Conservation (phyloP, 495 filamentous ascomycete genomes). For the Neurospora sp. region DNA sequence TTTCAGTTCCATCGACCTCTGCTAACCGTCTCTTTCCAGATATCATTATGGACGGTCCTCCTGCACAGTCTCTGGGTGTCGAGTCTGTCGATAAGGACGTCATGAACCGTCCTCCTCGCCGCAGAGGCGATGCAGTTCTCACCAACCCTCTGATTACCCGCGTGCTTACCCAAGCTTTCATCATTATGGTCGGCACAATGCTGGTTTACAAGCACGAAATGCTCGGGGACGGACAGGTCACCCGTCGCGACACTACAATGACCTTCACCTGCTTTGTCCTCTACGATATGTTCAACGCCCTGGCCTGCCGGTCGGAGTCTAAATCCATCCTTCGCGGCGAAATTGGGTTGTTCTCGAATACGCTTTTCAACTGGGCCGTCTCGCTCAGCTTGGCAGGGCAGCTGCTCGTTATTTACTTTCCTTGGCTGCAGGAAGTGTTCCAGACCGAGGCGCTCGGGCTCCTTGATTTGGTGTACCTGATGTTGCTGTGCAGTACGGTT, state of each 20-base stretch:
- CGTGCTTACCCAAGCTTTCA: constrained; percentile 74
- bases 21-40: constrained; percentile 38
- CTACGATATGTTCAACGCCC: constrained; percentile 98
- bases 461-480: constrained; percentile 58
- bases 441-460: constrained; percentile 81
- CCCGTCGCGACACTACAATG: constrained; percentile 94
- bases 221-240: constrained; percentile 67
- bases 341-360: constrained; percentile 69
- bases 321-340: constrained; percentile 86
- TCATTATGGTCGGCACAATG: constrained; percentile 90
- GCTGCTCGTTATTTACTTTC: constrained; percentile 83
- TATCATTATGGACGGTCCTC: constrained; percentile 98
- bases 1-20: background rate
- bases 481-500: constrained; percentile 70
- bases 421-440: constrained; percentile 85
- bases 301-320: constrained; percentile 82
- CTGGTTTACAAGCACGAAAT: constrained; percentile 86
- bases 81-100: constrained; percentile 91
- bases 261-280: constrained; percentile 98
- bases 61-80: constrained; percentile 92
- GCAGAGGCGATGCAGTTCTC: constrained; percentile 73
- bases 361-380: constrained; percentile 93
- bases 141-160: constrained; percentile 71
- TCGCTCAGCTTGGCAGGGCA: constrained; percentile 75
- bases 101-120: constrained; percentile 83